phyloP scores from a whole-genome alignment of 1,284 basidiomycete species.

The Cerioporus squamosus region DNA sequence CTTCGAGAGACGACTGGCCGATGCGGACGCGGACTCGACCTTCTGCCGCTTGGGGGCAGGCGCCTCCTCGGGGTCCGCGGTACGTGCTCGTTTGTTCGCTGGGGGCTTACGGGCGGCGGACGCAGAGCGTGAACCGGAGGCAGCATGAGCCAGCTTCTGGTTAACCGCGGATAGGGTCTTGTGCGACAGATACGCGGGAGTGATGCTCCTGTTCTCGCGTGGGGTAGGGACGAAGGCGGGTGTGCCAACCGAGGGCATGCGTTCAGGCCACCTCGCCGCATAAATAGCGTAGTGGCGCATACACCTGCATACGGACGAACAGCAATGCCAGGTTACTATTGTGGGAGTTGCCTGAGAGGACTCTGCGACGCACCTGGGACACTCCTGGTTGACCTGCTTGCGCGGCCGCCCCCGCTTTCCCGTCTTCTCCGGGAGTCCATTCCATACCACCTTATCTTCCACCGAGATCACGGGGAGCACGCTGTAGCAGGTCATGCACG shows the following conservation, averaged over 20 bases:
- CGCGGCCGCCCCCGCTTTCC: constrained; percentile 41
- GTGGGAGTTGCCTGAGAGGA: background rate
- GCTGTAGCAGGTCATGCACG: constrained; percentile 67
- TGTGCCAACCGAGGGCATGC: constrained; percentile 53
- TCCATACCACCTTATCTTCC: constrained; percentile 75
- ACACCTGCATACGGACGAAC: constrained; percentile 55
- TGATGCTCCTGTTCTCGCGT: constrained; percentile 44
- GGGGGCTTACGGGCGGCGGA: constrained; percentile 28
- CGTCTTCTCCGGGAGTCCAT: constrained; percentile 54
- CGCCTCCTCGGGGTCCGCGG: constrained; percentile 36
- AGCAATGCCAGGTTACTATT: background rate
- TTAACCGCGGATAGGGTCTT: constrained; percentile 55
- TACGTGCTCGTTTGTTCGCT: constrained; percentile 34
- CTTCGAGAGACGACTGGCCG: constrained; percentile 31
- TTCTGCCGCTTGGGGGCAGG: constrained; percentile 46
- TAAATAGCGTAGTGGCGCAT: constrained; percentile 80
- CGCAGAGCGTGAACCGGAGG: constrained; percentile 27
- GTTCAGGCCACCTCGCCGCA: constrained; percentile 67
- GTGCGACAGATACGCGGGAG: constrained; percentile 52
- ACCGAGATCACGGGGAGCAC: constrained; percentile 74
- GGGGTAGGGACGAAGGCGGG: constrained; percentile 50
- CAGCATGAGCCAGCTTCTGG: constrained; percentile 53
- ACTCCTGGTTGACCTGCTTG: constrained; percentile 68
- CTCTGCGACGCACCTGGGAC: constrained; percentile 61
- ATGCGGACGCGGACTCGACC: constrained; percentile 1